Base-by-base conservation (phyloP, 2,329 filamentous ascomycete genomes). In the Botrytis elliptica region DNA sequence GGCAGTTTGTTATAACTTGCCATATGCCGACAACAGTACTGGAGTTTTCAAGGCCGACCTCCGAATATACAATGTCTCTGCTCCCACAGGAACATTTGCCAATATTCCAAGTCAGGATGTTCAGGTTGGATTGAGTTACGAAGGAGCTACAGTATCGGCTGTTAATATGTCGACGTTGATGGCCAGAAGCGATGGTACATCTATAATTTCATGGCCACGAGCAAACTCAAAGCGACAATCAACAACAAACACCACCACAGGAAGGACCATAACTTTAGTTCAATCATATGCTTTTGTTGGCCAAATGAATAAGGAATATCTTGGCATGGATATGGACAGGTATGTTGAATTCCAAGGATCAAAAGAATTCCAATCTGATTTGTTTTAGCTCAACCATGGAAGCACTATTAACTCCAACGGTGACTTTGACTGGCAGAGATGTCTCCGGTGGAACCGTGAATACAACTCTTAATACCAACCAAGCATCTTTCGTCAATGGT, bases 1-100 rank as follows among this genome's bases (percentile, higher is more conserved):
- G 66, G 91, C 91, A 74, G 88, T 93, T 66, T 97, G 93, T 86
- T 96, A 95, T 84, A 97, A 96, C 81, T 83, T 97, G 38, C 90
- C 91, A 0, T 89, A 88, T 57, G 86, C 94, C 73, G 88, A 95
- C 83, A 89, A 88, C 77, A 82, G 82, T 7, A 90, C 88, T 0
- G 93, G 93, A 44, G 84, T 89, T 25, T 96, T 96, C 81, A 88
- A 92, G 82, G 92, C 93, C 44, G 93, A 96, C 80, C 82, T 96
- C 69, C 87, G 93, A 71, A 84, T 96, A 74, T 96, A 90, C 83
- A 90, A 91, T 81, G 83, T 95, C 65, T 90, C 89, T 9, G 82
- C 86, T 0, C 86, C 92, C 0, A 78, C 83, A 6, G 89, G 84
- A 46, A 81, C 80, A 6, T 91, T 90, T 76, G 81, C 83, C 16